These are phyloP conservation scores for Scleroderma bovista DNA, from an alignment of 768 basidiomycete genomes.

Conservation along the genomic window DNA sequence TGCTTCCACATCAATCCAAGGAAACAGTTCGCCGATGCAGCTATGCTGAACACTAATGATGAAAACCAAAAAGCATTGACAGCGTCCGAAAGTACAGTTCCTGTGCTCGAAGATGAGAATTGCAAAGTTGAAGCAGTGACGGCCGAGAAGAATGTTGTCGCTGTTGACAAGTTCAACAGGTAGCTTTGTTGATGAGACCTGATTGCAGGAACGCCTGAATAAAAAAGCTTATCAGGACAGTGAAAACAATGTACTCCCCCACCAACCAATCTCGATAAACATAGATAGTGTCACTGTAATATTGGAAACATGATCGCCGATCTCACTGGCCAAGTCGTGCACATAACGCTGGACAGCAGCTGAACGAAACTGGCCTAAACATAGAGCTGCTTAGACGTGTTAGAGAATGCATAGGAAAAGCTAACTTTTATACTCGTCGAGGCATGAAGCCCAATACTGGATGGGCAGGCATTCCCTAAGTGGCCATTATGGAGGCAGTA, in stretches of 20 bases:
- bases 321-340: constrained; percentile 45
- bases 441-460: constrained; percentile 52
- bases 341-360: constrained; percentile 51
- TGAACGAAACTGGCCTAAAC: constrained; percentile 43
- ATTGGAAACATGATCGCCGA: constrained; percentile 49
- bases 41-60: constrained; percentile 49
- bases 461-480: constrained; percentile 3
- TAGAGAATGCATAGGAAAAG: neutral
- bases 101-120: constrained; percentile 36
- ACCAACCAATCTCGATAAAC: constrained; percentile 51
- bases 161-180: constrained; percentile 45
- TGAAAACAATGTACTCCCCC: constrained; percentile 10
- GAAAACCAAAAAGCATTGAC: constrained; percentile 54
- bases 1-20: constrained; percentile 52
- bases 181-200: constrained; percentile 45
- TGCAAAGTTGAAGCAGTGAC: constrained; percentile 49
- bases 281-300: constrained; percentile 45
- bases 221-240: constrained; percentile 23
- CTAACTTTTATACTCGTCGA: constrained; percentile 42
- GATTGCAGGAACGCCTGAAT: constrained; percentile 47
- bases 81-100: constrained; percentile 32
- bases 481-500: constrained; percentile 5
- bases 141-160: constrained; percentile 51
- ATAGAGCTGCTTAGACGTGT: constrained; percentile 6
- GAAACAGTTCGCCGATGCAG: constrained; percentile 49